Evolutionary conservation across 305 asterid genomes (phyloP).

Genomic region (Solanum hybrid): DNA sequence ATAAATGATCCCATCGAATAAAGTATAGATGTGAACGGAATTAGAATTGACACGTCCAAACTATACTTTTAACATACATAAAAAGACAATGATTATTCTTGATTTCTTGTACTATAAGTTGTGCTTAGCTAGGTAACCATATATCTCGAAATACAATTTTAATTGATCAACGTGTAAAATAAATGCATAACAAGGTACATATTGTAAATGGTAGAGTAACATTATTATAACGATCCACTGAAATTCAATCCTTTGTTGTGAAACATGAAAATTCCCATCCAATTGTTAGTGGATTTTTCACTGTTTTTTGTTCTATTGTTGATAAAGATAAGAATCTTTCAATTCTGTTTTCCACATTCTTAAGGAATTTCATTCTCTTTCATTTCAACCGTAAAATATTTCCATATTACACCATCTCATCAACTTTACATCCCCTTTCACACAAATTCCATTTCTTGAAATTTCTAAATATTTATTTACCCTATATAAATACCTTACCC

Average conservation of each 20-base stretch:
- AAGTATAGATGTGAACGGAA: neutral
- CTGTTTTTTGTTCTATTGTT: neutral
- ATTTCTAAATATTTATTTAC: neutral
- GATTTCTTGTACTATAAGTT: neutral
- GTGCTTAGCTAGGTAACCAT: neutral
- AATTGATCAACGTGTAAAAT: too few relatives aligned
- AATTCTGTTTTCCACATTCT: neutral
- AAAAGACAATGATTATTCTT: neutral
- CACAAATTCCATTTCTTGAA: neutral
- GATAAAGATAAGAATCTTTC: neutral
- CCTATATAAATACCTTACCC: neutral
- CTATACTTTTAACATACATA: neutral
- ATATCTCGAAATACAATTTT: neutral
- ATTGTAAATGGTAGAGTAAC: neutral
- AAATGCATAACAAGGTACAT: neutral
- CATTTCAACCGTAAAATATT: neutral
- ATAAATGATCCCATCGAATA: neutral
- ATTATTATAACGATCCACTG: neutral
- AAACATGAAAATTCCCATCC: neutral
- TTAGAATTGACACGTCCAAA: neutral
- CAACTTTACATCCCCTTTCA: neutral
- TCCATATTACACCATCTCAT: neutral
- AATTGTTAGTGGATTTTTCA: neutral
- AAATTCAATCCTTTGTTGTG: neutral
- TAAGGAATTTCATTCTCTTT: neutral